These are phyloP conservation scores for Metschnikowia continentalis DNA, from an alignment of 805 yeast species.

Conservation along the genomic window DNA sequence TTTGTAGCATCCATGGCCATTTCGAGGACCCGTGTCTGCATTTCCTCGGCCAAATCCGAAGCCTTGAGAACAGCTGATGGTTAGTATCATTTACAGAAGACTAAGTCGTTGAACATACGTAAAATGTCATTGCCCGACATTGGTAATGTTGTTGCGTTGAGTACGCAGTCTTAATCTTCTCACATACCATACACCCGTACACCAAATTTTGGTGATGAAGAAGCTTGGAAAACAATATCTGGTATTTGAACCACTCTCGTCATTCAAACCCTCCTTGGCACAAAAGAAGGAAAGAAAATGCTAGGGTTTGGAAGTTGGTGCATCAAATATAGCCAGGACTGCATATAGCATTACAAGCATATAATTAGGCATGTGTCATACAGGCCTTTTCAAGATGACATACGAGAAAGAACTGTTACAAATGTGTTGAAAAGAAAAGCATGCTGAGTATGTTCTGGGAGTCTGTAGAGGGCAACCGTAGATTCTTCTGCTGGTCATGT, in stretches of 20 bases:
- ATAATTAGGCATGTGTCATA: neutral
- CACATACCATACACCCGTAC: neutral
- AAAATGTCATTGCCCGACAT: slow-evolving; percentile 2
- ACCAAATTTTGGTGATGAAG: neutral
- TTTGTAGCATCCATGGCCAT: slow-evolving; percentile 44
- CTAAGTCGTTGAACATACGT: neutral
- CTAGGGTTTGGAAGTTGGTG: neutral
- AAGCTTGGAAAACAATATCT: no score
- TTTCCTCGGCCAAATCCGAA: slow-evolving; percentile 47
- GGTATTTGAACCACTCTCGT: neutral
- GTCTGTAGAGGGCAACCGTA: neutral
- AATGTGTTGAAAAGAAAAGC: neutral
- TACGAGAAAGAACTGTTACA: no score
- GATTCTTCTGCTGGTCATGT: neutral
- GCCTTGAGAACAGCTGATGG: slow-evolving; percentile 37
- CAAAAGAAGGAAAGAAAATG: neutral
- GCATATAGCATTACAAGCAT: neutral
- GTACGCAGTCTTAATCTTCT: neutral
- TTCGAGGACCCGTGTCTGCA: slow-evolving; percentile 47
- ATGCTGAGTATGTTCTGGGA: neutral
- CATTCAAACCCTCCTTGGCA: neutral
- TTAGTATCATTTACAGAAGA: neutral
- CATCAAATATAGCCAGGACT: neutral
- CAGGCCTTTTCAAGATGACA: no score
- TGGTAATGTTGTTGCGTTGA: neutral